A percentile compares a stretch with the other conserved stretches of the same genome.
Conservation (phyloP, 1,284 basidiomycete genomes). For the Ustilago bromivora region DNA sequence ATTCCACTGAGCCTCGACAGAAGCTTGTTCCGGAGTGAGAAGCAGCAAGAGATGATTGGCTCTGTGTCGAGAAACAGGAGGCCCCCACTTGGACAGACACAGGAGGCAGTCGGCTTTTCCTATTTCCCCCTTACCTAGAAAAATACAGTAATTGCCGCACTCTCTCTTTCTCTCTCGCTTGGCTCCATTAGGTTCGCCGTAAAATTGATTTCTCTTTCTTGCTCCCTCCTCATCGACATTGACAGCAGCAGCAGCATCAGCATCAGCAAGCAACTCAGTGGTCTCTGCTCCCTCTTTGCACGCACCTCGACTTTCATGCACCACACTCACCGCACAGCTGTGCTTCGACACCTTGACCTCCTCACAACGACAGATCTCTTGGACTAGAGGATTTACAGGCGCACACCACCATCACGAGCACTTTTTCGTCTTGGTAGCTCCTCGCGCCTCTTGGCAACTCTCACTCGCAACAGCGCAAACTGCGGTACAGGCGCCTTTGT, state of each 20-base stretch:
- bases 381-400: too few species aligned
- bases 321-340: background rate
- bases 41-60: too few species aligned
- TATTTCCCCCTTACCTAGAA: background rate
- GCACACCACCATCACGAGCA: too few species aligned
- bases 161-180: slow-evolving; percentile 1
- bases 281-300: background rate
- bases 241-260: background rate
- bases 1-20: too few species aligned
- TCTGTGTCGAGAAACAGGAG: too few species aligned
- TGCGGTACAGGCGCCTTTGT: background rate
- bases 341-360: too few species aligned
- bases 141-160: background rate
- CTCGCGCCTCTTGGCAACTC: background rate
- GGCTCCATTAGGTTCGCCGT: slow-evolving; percentile 6
- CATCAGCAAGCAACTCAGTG: background rate
- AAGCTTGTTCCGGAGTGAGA: too few species aligned
- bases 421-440: background rate
- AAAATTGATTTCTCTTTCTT: background rate
- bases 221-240: background rate
- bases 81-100: too few species aligned
- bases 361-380: too few species aligned
- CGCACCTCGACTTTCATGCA: background rate
- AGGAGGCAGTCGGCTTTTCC: background rate
- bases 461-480: too few species aligned